Conservation (phyloP, 176 grass and related monocot species). For the Tuctoria greenei region DNA sequence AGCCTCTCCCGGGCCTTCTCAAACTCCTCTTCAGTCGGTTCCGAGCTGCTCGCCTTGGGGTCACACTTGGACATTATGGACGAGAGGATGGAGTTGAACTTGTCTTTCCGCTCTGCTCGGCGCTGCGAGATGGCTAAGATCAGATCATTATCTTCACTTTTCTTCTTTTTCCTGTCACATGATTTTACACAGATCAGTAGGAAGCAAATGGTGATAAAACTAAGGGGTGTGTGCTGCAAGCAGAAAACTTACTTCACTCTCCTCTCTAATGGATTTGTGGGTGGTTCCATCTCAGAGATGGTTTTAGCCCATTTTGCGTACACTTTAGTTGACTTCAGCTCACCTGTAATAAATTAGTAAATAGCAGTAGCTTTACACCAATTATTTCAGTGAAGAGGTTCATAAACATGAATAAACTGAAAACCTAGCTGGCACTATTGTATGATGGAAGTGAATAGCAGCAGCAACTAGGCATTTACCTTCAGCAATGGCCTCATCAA, state of each 20-base stretch:
- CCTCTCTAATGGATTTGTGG: constrained; percentile 77
- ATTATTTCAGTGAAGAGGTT: constrained; percentile 13
- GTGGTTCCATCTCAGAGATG: constrained; percentile 76
- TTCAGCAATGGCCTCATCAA: constrained; percentile 90
- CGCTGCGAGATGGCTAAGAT: constrained; percentile 62
- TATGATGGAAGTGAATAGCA: neutral
- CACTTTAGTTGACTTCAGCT: constrained; percentile 67
- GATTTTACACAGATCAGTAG: neutral
- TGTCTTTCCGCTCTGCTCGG: constrained; percentile 57
- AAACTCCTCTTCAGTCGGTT: constrained; percentile 89
- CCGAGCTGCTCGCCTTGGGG: constrained; percentile 41
- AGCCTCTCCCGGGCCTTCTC: constrained; percentile 59
- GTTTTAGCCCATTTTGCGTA: constrained; percentile 88
- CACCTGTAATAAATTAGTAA: constrained; percentile 53
- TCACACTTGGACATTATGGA: constrained; percentile 76
- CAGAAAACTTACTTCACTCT: constrained; percentile 61
- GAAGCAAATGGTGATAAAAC: neutral
- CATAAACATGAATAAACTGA: constrained; percentile 11
- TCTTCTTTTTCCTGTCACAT: constrained; percentile 53
- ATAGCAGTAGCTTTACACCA: neutral
- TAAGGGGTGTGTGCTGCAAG: neutral
- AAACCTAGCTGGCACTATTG: neutral
- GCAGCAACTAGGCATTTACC: constrained; percentile 39
- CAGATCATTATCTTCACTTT: constrained; percentile 57
- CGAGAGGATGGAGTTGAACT: constrained; percentile 76